Base-by-base conservation (phyloP, 441 rosid genomes). In the Isatis lusitanica region DNA sequence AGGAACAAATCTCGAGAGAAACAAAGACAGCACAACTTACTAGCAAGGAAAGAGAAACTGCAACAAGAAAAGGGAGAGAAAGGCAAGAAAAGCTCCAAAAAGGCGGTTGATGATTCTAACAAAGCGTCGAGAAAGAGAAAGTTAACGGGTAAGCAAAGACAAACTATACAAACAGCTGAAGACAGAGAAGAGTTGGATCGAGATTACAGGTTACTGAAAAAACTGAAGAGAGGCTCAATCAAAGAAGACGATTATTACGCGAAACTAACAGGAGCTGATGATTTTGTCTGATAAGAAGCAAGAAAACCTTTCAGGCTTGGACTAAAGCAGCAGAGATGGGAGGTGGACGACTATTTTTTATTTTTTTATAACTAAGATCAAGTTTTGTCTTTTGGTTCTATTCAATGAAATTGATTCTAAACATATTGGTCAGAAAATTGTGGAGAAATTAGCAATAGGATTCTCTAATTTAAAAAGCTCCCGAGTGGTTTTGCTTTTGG, bases 1-100 rank as follows among this genome's bases (percentile, higher is more conserved):
- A 94, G 97, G 93, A 95, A 94, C 59, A 94, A 87, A 79, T 76
- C 75, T 70, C 88, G 98, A 46, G 90, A 94, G 88, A 94, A 86
- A 68, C 97, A 94, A 80, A 86, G 98, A 74, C 71, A 72, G 80
- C 86, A 83, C 83, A 94, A 89, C 81, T 68, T 90, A 83, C 83
- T 16, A 75, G 76, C 42, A 38, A 92, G 85, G 85, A 90, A 85
- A 83, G 92, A 84, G 66, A 53, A 52, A 80, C 80, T 75, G 36
- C 75, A 80, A 62, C 55, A 72, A 80, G 79, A 78, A 57, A 86
- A 84, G 55, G 57, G 67, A 5, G 81, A 80, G 68, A 85, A 80
- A 81, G 80, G 53, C 2, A 80, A 80, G 52, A 94, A 83, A 76
- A 74, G 62, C 46, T 68, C 71, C 26, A 73, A 68, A 60, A 69